Percentiles rank a stretch among this genome's conserved stretches.
Conservation (phyloP, 192 early-diverging fungal species). For the Coemansia sp. region DNA sequence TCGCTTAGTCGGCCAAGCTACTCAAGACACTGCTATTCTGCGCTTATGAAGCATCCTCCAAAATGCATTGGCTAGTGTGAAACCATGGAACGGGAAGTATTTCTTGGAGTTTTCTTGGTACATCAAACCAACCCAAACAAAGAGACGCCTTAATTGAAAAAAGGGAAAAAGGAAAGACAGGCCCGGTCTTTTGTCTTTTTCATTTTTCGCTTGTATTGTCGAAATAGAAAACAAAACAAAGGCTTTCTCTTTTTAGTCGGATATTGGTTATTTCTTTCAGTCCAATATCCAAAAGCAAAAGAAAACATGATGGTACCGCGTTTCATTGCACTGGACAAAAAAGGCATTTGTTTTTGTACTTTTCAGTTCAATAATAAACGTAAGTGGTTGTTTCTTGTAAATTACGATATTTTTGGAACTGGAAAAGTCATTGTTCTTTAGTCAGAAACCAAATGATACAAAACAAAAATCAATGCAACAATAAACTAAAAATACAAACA, state of each 20-base stretch:
- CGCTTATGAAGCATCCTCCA: background rate
- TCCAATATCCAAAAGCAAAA: background rate
- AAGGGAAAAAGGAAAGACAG: background rate
- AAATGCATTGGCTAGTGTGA: background rate
- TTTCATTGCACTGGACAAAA: background rate
- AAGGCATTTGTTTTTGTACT: background rate
- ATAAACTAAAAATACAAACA: background rate
- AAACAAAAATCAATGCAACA: background rate
- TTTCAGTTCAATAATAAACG: background rate
- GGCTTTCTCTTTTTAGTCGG: background rate
- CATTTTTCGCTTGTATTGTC: background rate
- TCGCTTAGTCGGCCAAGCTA: background rate
- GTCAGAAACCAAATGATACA: background rate
- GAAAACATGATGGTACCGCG: background rate
- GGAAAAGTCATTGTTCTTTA: background rate
- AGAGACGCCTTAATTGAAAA: background rate
- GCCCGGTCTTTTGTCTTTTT: background rate
- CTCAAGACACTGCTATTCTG: background rate
- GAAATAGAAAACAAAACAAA: conserved; percentile 3
- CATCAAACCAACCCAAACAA: background rate
- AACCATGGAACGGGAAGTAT: background rate
- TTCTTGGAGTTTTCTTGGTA: background rate
- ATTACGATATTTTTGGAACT: background rate
- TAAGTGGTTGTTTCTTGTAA: background rate
- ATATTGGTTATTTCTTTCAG: background rate